Conservation (phyloP, 305 asterid species). For the Euphrasia arctica region DNA sequence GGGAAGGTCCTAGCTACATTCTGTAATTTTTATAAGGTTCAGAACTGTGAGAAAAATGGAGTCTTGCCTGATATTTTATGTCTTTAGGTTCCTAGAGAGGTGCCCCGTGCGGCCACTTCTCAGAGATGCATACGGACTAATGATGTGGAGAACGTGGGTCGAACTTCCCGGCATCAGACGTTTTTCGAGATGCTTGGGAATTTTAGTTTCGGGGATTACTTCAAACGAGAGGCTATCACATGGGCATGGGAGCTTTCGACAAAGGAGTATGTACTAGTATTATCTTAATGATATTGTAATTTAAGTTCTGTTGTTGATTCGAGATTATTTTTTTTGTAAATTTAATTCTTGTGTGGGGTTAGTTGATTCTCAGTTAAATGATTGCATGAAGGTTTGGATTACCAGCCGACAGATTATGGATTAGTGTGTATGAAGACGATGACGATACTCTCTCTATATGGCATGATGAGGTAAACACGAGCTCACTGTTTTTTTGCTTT, state of each 20-base stretch:
- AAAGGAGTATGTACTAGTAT: constrained; percentile 52
- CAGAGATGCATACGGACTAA: constrained; percentile 94
- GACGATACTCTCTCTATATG: constrained; percentile 82
- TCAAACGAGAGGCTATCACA: constrained; percentile 82
- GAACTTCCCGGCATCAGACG: constrained; percentile 90
- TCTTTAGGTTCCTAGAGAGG: constrained; percentile 78
- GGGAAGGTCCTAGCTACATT: constrained; percentile 59
- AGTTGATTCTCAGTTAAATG: constrained; percentile 9
- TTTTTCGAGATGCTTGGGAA: constrained; percentile 99
- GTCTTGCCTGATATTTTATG: constrained; percentile 1
- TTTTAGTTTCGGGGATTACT: constrained; percentile 97
- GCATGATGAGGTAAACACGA: constrained; percentile 65
- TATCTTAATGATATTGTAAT: constrained; percentile 19
- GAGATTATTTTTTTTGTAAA: too few species aligned
- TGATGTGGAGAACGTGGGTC: constrained; percentile 93
- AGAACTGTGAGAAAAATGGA: not conserved
- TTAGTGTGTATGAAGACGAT: constrained; percentile 81
- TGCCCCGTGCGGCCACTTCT: constrained; percentile 88
- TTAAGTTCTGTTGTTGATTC: constrained; percentile 18
- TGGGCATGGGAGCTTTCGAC: constrained; percentile 99
- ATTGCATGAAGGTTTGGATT: constrained; percentile 61
- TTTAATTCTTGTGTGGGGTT: not conserved
- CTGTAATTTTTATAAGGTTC: too few species aligned
- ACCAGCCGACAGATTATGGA: constrained; percentile 79
- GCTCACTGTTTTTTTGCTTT: not conserved